Percentiles rank a stretch among this genome's conserved stretches.
phyloP scores from a whole-genome alignment of 2,329 filamentous ascomycete genomes.

The Exophiala calicioides region DNA sequence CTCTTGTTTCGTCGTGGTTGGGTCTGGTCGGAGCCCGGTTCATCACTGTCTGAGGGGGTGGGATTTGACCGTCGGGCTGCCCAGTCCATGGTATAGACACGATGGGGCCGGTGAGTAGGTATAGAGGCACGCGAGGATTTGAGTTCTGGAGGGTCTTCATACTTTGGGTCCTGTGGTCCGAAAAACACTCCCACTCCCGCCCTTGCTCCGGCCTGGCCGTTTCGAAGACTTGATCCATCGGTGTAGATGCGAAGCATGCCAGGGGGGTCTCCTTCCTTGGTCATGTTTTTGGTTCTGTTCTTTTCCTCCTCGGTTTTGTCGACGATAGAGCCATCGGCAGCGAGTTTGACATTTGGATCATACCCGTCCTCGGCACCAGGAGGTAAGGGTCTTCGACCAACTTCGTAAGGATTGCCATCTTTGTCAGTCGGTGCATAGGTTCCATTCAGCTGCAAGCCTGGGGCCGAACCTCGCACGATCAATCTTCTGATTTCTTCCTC shows the following conservation, averaged over 20 bases:
- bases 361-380: conserved; percentile 62
- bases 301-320: conserved; percentile 57
- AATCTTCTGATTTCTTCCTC: conserved; percentile 30
- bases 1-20: conserved; percentile 7
- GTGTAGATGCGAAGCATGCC: conserved; percentile 63
- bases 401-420: conserved; percentile 47
- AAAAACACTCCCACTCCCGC: conserved; percentile 67
- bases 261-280: conserved; percentile 45
- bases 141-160: conserved; percentile 31
- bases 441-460: conserved; percentile 42
- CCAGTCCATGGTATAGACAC: conserved; percentile 31
- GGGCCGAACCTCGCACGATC: conserved; percentile 34
- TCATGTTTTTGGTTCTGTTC: conserved; percentile 47
- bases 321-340: conserved; percentile 56
- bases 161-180: conserved; percentile 60
- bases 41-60: conserved; percentile 2
- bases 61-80: conserved; percentile 13
- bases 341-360: conserved; percentile 58
- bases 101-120: conserved; percentile 18
- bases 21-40: conserved; percentile 8
- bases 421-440: conserved; percentile 42
- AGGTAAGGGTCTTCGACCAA: conserved; percentile 59
- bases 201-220: conserved; percentile 56
- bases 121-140: conserved; percentile 20
- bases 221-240: conserved; percentile 62